Conservation (phyloP, 257 asterid genomes). For the Lithospermum erythrorhizon region DNA sequence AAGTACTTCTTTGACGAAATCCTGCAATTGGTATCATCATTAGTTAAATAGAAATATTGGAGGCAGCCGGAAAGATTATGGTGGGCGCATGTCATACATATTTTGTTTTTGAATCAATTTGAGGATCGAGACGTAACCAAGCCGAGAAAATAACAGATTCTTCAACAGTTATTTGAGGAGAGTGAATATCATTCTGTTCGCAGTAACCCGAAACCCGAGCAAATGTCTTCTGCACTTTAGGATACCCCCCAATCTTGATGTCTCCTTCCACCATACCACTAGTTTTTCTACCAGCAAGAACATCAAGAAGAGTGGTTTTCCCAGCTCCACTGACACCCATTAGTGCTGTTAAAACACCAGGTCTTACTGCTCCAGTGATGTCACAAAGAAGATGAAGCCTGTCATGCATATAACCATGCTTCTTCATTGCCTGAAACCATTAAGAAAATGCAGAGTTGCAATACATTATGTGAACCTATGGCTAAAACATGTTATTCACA, state of each 20-base stretch:
- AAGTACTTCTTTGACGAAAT: constrained; percentile 47
- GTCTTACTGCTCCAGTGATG: constrained; percentile 42
- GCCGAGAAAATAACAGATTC: constrained; percentile 51
- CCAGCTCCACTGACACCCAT: constrained; percentile 66
- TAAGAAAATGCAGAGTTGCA: not conserved
- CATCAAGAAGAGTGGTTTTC: constrained; percentile 57
- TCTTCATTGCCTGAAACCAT: constrained; percentile 40
- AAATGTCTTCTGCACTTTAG: constrained; percentile 45
- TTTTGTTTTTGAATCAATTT: constrained; percentile 31
- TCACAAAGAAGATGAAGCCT: constrained; percentile 39
- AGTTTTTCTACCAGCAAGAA: constrained; percentile 52
- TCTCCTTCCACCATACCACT: constrained; percentile 43
- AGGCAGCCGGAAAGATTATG: not conserved
- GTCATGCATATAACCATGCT: constrained; percentile 36
- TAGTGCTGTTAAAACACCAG: constrained; percentile 56
- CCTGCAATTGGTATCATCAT: constrained; percentile 15
- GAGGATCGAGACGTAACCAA: constrained; percentile 46
- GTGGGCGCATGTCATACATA: constrained; percentile 14
- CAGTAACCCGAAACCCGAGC: constrained; percentile 49
- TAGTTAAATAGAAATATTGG: not conserved
- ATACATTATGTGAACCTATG: not conserved
- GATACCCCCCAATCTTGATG: constrained; percentile 44
- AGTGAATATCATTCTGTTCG: constrained; percentile 46
- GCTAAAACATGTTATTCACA: not conserved
- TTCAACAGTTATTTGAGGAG: constrained; percentile 47